Percentiles rank a stretch among this genome's conserved stretches.
phyloP scores from a whole-genome alignment of 148 eudicot genomes.

The Rhododendron vialii region DNA sequence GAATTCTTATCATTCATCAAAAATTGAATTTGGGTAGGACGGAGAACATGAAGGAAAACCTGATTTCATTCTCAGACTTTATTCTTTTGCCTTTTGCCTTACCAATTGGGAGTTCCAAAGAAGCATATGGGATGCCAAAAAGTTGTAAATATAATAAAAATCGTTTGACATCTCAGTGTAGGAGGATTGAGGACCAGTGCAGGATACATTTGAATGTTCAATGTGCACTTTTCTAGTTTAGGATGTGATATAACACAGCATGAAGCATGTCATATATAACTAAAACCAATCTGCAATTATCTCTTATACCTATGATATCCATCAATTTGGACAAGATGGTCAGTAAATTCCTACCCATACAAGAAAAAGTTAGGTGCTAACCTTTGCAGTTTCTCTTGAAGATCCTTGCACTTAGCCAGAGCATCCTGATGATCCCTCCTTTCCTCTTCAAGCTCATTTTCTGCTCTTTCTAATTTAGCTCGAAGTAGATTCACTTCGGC shows the following conservation, averaged over 20 bases:
- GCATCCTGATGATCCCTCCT: constrained; percentile 58
- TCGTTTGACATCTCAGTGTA: not conserved
- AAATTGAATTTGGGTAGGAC: not conserved
- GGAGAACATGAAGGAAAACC: not conserved
- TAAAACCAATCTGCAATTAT: not conserved
- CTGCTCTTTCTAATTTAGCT: constrained; percentile 47
- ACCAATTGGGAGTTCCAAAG: not conserved
- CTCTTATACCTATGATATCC: not conserved
- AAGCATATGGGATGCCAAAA: not conserved
- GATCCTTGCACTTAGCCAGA: constrained; percentile 57
- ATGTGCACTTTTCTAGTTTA: not conserved
- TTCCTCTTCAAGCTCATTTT: constrained; percentile 67
- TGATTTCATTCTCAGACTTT: not conserved
- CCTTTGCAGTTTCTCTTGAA: constrained; percentile 83
- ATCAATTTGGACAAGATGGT: not conserved
- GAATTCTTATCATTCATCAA: not conserved
- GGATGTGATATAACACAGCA: not conserved
- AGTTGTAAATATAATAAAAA: not conserved
- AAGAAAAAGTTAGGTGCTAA: constrained; percentile 22
- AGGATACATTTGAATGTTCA: not conserved
- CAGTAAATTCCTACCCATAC: not conserved
- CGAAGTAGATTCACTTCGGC: constrained; percentile 54
- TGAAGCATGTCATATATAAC: not conserved
- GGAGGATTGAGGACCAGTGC: not conserved
- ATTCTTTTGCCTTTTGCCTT: not conserved